phyloP scores from a whole-genome alignment of 2,329 filamentous ascomycete genomes.

The Fusarium incarnatum region DNA sequence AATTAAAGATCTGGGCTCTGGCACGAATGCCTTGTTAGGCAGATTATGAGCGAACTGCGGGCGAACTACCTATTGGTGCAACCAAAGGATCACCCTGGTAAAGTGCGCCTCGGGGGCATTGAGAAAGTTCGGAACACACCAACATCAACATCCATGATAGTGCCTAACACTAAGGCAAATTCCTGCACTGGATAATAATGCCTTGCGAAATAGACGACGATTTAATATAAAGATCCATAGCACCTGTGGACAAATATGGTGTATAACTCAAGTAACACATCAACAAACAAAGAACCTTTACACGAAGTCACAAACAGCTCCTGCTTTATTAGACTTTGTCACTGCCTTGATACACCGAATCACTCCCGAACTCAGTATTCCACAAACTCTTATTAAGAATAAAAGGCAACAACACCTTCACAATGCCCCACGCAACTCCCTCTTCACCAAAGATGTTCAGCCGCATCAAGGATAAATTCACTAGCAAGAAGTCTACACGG shows the following conservation, averaged over 20 bases:
- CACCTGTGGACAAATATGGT: background rate
- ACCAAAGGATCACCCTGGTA: background rate
- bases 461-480: slow-evolving; percentile 52
- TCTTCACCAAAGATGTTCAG: slow-evolving; percentile 36
- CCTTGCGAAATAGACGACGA: background rate
- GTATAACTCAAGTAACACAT: background rate
- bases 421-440: slow-evolving; percentile 24
- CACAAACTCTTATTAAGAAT: background rate
- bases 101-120: no score
- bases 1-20: background rate
- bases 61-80: background rate
- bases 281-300: slow-evolving; percentile 1
- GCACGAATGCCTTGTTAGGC: background rate
- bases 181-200: no score
- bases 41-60: background rate
- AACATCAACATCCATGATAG: no score
- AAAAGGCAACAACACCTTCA: background rate
- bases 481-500: slow-evolving; percentile 36
- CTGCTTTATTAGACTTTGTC: background rate
- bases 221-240: background rate
- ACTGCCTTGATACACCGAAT: background rate
- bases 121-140: no score
- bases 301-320: background rate
- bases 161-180: no score
- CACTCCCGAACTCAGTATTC: background rate